These are phyloP conservation scores for Pseudozyma pruni DNA, from an alignment of 1,284 basidiomycete genomes.

Conservation along the genomic window DNA sequence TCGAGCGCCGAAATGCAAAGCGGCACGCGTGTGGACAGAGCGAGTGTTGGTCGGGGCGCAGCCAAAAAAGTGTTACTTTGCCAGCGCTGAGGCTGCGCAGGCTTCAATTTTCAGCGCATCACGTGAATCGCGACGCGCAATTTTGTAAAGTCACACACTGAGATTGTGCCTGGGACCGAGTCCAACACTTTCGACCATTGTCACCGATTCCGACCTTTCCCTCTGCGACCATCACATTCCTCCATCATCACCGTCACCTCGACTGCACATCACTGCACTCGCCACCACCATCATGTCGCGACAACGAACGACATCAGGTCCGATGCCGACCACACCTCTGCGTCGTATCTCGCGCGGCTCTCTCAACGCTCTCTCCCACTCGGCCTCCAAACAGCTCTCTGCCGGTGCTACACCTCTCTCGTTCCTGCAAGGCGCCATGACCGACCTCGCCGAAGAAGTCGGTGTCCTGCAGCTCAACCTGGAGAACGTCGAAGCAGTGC, in stretches of 20 bases:
- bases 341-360: slow-evolving; percentile 90
- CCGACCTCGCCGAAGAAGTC: slow-evolving; percentile 87
- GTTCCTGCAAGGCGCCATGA: slow-evolving; percentile 83
- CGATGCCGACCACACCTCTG: slow-evolving; percentile 75
- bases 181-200: slow-evolving; percentile 9
- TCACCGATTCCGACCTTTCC: too few species aligned
- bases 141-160: slow-evolving; percentile 19
- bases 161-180: too few species aligned
- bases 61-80: slow-evolving; percentile 10
- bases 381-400: slow-evolving; percentile 68
- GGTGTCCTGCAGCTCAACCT: slow-evolving; percentile 81
- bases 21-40: background rate
- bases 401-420: slow-evolving; percentile 76
- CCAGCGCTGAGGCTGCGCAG: background rate
- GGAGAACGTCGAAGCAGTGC: slow-evolving; percentile 77
- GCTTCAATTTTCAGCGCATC: slow-evolving; percentile 2
- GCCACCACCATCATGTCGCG: slow-evolving; percentile 22
- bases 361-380: slow-evolving; percentile 79
- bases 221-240: background rate
- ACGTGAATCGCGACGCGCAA: slow-evolving; percentile 48
- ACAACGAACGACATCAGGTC: slow-evolving; percentile 14
- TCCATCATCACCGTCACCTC: slow-evolving; percentile 6
- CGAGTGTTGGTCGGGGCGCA: background rate
- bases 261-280: background rate
- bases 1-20: background rate